These are phyloP conservation scores for Zygotorulaspora danielsina DNA, from an alignment of 805 yeast species.

Conservation along the genomic window DNA sequence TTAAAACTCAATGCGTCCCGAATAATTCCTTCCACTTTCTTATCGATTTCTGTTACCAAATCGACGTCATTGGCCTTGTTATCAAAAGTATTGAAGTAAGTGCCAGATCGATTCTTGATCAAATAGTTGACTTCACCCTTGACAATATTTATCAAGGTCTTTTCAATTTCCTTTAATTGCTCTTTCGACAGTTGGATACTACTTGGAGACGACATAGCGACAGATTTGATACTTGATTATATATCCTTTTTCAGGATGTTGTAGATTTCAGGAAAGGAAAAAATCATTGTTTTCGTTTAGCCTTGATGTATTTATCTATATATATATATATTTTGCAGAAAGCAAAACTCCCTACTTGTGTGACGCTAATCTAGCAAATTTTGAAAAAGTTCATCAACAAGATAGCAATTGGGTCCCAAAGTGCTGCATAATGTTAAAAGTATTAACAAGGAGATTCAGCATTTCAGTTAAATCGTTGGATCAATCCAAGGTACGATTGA, in stretches of 20 bases:
- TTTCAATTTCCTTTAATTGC: conserved; percentile 29
- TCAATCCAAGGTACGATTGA: conserved; percentile 34
- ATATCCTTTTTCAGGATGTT: too few species aligned
- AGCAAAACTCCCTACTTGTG: too few species aligned
- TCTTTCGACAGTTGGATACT: conserved; percentile 19
- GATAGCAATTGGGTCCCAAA: too few species aligned
- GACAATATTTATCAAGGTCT: conserved; percentile 21
- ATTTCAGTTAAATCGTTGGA: conserved; percentile 6
- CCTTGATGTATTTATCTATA: too few species aligned
- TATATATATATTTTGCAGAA: background rate
- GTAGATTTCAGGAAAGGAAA: too few species aligned
- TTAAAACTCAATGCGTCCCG: conserved; percentile 26
- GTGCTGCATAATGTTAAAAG: background rate
- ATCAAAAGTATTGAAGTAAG: conserved; percentile 40
- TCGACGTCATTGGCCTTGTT: conserved; percentile 60
- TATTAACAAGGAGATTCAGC: conserved; percentile 6
- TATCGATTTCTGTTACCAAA: conserved; percentile 58
- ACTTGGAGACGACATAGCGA: background rate
- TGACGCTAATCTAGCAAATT: too few species aligned
- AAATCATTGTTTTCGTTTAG: too few species aligned
- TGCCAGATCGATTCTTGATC: conserved; percentile 26
- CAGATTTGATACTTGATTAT: too few species aligned
- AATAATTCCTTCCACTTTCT: conserved; percentile 46
- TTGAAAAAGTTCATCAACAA: too few species aligned
- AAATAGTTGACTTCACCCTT: conserved; percentile 29